phyloP scores from a whole-genome alignment of 768 basidiomycete species.

The Gymnopilus junonius region DNA sequence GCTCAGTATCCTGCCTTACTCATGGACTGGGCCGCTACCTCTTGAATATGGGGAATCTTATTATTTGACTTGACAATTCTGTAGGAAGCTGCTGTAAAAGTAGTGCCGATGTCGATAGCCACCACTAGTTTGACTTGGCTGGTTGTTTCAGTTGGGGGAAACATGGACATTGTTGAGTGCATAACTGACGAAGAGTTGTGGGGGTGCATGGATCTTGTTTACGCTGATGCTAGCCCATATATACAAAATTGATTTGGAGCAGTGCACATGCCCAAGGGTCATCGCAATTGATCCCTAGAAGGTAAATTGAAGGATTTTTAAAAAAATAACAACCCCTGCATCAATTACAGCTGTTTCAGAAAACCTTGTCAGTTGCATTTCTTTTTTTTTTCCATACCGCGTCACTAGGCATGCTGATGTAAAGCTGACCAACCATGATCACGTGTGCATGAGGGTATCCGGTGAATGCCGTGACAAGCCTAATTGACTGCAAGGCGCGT shows the following conservation, averaged over 20 bases:
- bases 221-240: not conserved
- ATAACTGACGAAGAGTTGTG: not conserved
- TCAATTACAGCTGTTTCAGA: not conserved
- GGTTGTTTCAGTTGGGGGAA: not conserved
- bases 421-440: no score
- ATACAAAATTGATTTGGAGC: not conserved
- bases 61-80: no score
- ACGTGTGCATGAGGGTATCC: no score
- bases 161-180: not conserved
- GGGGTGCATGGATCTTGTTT: no score
- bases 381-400: not conserved
- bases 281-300: not conserved
- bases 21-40: no score
- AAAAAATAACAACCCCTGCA: not conserved
- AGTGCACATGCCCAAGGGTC: not conserved
- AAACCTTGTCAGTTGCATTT: not conserved
- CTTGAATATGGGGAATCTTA: no score
- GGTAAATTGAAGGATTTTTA: not conserved
- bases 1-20: no score
- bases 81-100: slow-evolving; percentile 36
- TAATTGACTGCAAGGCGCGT: not conserved
- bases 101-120: slow-evolving; percentile 41
- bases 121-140: slow-evolving; percentile 29
- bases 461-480: not conserved
- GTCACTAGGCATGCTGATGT: not conserved